Conservation (phyloP, 2,329 filamentous ascomycete species). For the Curvularia spicifera region DNA sequence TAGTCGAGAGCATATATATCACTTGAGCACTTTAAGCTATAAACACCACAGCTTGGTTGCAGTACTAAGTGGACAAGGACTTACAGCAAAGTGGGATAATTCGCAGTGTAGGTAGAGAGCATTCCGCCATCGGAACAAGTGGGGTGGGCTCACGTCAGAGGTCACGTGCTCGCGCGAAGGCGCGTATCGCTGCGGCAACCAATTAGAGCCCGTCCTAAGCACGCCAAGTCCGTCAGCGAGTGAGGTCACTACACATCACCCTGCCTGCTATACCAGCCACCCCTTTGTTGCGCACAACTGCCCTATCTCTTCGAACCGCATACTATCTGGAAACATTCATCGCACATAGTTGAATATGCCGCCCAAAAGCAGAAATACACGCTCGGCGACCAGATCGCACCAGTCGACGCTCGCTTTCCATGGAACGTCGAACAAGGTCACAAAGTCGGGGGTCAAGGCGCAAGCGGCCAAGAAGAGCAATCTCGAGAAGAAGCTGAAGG, state of each 20-base stretch:
- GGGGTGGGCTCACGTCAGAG: slow-evolving; percentile 10
- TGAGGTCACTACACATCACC: slow-evolving; percentile 42
- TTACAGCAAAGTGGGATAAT: slow-evolving; percentile 1
- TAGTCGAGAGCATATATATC: background rate
- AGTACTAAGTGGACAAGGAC: background rate
- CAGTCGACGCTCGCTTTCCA: slow-evolving; percentile 70
- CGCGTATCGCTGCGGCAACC: slow-evolving; percentile 37
- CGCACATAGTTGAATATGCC: slow-evolving; percentile 47
- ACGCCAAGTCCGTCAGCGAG: slow-evolving; percentile 30
- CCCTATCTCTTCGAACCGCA: slow-evolving; percentile 4
- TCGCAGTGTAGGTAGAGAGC: slow-evolving; percentile 1
- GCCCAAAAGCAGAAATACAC: slow-evolving; percentile 52
- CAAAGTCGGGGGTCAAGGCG: slow-evolving; percentile 58
- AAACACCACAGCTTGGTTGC: background rate
- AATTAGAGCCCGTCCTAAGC: slow-evolving; percentile 17
- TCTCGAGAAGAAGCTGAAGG: slow-evolving; percentile 42
- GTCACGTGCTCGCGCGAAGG: slow-evolving; percentile 38
- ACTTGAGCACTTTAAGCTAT: background rate
- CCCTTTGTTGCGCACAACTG: slow-evolving; percentile 16
- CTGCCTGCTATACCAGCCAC: slow-evolving; percentile 20
- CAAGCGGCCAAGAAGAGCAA: slow-evolving; percentile 50
- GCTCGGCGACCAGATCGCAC: slow-evolving; percentile 57
- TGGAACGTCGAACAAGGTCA: slow-evolving; percentile 61
- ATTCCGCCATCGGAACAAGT: slow-evolving; percentile 11
- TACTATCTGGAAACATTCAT: slow-evolving; percentile 1